Base-by-base conservation (phyloP, 129 eudicot genomes). In the Daucus carota region DNA sequence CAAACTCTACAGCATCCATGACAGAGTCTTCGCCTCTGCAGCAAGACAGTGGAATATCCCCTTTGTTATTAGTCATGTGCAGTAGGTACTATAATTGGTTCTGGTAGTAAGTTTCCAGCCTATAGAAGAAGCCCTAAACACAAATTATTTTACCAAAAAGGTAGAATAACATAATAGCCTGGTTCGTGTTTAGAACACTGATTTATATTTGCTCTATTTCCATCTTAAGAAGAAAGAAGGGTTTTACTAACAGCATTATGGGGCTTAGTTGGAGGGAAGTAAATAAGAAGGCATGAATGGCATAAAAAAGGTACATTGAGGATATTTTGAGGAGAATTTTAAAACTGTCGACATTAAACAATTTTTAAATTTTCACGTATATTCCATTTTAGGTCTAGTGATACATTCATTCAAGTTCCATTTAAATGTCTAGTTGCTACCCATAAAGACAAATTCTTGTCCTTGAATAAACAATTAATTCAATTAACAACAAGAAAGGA, bases 1-100 rank as follows among this genome's bases (percentile, higher is more conserved):
- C 98, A 84, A 94, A 94, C 71, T 94, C 98, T 59, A 94, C 98
- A 89, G 97, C 98, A 82, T 94, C 98, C 97, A 89, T 91, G 76
- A 91, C 93, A 75, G 96, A 89, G 77, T 94, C 96, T 65, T 85
- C 97, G 79, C 89, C 97, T 79, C 98, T 94, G 88, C 75, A 84
- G 63, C 18, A 84, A 75, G 69, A 79, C 45, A 74, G 81, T 40
- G 50, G 29, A 47, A 52, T n/a, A 66, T 46, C 41, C 42, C 22
- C 59, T 70, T 48, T 48, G 43, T 41, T 34, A 52, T 45, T 60
- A 38, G 38, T 34, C 77, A 18, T n/a, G 12, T 1, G 36, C 6
- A 73, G 15, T 20, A n/a, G 44, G 40, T 36, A 68, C 31, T 14
- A 36, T 68, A 68, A 18, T 68, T 17, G 16, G 44, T 38, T 68